Evolutionary conservation across 345 rosid genomes (phyloP).

Genomic region (Gossypium turneri): DNA sequence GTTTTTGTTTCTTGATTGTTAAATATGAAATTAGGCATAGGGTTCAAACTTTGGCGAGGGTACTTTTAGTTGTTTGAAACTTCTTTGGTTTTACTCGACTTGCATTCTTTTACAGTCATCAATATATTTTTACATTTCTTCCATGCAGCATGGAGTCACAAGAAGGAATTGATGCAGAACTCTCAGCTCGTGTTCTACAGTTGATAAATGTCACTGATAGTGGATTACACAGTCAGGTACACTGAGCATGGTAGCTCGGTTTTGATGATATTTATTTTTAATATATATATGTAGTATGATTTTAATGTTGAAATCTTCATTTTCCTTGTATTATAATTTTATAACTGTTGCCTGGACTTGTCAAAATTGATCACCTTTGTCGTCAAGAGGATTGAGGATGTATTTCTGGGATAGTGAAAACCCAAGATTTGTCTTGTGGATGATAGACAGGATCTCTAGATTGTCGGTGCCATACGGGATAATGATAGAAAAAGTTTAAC

Average conservation of each 20-base stretch:
- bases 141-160: conserved; percentile 83
- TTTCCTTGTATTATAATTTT: neutral
- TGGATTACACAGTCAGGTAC: conserved; percentile 86
- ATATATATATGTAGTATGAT: neutral
- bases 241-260: conserved; percentile 11
- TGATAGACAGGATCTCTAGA: neutral
- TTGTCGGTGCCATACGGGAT: neutral
- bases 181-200: conserved; percentile 95
- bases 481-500: neutral
- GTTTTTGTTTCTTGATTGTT: conserved; percentile 8
- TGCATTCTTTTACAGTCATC: conserved; percentile 16
- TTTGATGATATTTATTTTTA: neutral
- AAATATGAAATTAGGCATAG: neutral
- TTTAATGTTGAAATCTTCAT: neutral
- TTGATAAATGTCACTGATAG: conserved; percentile 84
- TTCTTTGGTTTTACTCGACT: neutral
- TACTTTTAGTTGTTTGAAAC: neutral
- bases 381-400: neutral
- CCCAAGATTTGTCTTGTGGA: neutral
- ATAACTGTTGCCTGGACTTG: neutral
- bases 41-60: neutral
- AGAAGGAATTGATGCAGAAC: conserved; percentile 97
- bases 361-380: neutral
- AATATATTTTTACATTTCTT: conserved; percentile 10
- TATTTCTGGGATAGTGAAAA: neutral